These are phyloP conservation scores for Peniophora sp. DNA, from an alignment of 1,284 basidiomycete genomes.

Conservation along the genomic window DNA sequence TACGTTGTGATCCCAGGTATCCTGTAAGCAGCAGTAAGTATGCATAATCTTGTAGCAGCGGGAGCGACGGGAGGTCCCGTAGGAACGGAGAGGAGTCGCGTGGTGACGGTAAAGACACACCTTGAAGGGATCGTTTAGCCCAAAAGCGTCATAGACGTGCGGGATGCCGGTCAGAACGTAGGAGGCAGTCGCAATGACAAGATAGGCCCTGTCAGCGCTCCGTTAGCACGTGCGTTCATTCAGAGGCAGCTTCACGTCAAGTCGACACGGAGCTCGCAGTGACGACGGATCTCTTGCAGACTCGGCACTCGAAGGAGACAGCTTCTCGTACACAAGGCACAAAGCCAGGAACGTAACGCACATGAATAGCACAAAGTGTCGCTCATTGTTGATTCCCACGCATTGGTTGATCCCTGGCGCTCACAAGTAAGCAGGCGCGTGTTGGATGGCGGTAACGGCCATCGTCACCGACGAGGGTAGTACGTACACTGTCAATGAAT, in stretches of 20 bases:
- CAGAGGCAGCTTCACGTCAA: too few species aligned
- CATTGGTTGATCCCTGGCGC: constrained; percentile 95
- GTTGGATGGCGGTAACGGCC: constrained; percentile 6
- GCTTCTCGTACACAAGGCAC: background rate
- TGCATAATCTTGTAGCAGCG: too few species aligned
- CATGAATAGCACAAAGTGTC: constrained; percentile 96
- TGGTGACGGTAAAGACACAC: constrained; percentile 11
- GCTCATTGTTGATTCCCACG: constrained; percentile 91
- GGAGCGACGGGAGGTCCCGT: background rate
- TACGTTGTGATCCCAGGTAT: constrained; percentile 56
- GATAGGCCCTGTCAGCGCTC: constrained; percentile 52
- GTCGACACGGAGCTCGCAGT: too few species aligned
- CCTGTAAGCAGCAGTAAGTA: constrained; percentile 10
- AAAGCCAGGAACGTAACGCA: constrained; percentile 25
- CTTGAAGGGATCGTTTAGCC: constrained; percentile 19
- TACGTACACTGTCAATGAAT: constrained; percentile 28
- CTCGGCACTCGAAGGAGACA: too few species aligned
- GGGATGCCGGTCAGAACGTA: constrained; percentile 53
- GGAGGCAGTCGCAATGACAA: constrained; percentile 54
- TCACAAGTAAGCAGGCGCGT: constrained; percentile 7
- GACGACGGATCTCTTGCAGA: too few species aligned
- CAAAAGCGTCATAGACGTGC: constrained; percentile 50
- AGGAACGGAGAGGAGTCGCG: constrained; percentile 5
- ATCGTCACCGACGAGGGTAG: constrained; percentile 12
- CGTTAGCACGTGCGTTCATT: background rate